Percentiles rank a stretch among this genome's conserved stretches.
phyloP scores from a whole-genome alignment of 2,329 filamentous ascomycete species.

The Phialophora tarda region DNA sequence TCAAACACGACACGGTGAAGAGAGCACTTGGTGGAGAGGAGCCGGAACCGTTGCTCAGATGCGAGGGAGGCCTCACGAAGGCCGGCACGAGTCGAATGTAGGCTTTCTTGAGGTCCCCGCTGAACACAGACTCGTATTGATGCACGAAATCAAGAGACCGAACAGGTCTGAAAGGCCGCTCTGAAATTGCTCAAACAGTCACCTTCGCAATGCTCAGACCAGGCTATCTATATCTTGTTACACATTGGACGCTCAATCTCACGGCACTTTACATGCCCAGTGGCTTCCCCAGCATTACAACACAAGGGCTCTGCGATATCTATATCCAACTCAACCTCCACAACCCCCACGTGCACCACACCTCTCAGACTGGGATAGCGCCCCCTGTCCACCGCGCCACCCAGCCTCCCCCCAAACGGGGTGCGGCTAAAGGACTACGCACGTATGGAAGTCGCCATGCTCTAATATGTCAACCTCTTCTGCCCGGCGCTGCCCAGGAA shows the following conservation, averaged over 20 bases:
- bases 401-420: not conserved
- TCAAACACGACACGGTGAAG: too few relatives aligned
- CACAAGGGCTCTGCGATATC: not conserved
- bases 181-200: not conserved
- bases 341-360: not conserved
- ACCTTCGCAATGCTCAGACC: not conserved
- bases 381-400: not conserved
- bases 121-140: not conserved
- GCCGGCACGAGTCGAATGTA: too few relatives aligned
- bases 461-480: slow-evolving; percentile 34
- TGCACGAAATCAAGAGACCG: not conserved
- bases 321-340: not conserved
- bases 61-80: too few relatives aligned
- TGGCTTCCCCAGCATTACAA: not conserved
- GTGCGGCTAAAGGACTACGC: not conserved
- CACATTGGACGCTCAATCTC: not conserved
- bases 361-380: not conserved
- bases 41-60: too few relatives aligned
- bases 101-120: not conserved
- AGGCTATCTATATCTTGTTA: not conserved
- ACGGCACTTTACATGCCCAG: not conserved
- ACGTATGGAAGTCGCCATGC: not conserved
- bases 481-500: slow-evolving; percentile 20
- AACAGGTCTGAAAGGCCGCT: not conserved
- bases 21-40: too few relatives aligned